Percentiles rank a stretch among this genome's conserved stretches.
Evolutionary conservation across 2,329 filamentous ascomycete genomes (phyloP).

Genomic region (Ceratocystis diversiconidia): DNA sequence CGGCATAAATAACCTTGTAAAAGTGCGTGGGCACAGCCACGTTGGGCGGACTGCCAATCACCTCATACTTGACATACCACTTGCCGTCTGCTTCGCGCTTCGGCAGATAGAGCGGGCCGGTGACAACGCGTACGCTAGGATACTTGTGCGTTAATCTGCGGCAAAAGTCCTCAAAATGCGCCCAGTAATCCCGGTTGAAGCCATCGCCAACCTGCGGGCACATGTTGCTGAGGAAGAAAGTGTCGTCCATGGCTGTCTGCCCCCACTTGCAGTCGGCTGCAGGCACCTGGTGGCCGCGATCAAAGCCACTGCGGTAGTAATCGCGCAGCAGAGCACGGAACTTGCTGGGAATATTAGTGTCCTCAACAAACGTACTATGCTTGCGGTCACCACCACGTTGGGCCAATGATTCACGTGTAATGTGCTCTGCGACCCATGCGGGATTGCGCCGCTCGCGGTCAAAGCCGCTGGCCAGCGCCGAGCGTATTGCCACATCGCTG

Average conservation of each 20-base stretch:
- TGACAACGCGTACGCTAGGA: conserved; percentile 79
- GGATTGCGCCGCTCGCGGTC: conserved; percentile 86
- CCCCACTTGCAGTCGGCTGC: conserved; percentile 95
- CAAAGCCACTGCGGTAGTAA: conserved; percentile 89
- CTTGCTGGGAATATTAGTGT: conserved; percentile 60
- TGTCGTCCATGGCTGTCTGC: conserved; percentile 86
- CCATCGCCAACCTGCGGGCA: conserved; percentile 95
- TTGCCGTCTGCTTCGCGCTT: conserved; percentile 76
- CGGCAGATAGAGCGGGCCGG: conserved; percentile 84
- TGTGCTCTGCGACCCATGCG: conserved; percentile 91
- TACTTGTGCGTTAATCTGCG: conserved; percentile 66
- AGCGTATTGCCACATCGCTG: conserved; percentile 62
- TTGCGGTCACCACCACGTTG: conserved; percentile 66
- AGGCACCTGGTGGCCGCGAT: conserved; percentile 91
- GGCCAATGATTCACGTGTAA: conserved; percentile 73
- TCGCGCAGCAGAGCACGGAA: conserved; percentile 86
- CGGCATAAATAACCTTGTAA: conserved; percentile 96
- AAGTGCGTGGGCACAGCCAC: conserved; percentile 97
- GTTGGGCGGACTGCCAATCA: conserved; percentile 85
- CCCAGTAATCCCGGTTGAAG: conserved; percentile 99
- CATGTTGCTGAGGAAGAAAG: conserved; percentile 91
- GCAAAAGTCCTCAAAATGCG: conserved; percentile 96
- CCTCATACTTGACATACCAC: conserved; percentile 90
- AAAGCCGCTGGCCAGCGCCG: conserved; percentile 71
- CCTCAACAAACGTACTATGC: conserved; percentile 71